Percentiles rank a stretch among this genome's conserved stretches.
These are phyloP conservation scores for Vigna mungo DNA, from an alignment of 306 rosid genomes.

Conservation along the genomic window DNA sequence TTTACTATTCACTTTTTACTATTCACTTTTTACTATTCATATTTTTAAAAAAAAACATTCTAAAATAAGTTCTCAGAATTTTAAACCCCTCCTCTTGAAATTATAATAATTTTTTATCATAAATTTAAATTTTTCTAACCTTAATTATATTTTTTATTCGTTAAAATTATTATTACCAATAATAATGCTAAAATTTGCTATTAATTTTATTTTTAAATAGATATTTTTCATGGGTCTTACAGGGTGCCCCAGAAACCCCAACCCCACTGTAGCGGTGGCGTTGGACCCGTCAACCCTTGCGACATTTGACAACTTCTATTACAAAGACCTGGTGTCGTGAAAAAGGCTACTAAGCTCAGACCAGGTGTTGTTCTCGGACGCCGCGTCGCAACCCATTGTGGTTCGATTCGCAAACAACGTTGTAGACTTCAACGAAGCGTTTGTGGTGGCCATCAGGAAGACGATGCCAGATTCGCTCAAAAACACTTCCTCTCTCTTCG, in stretches of 20 bases:
- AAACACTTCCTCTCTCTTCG: constrained; percentile 35
- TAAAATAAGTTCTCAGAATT: too few relatives aligned
- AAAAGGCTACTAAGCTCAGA: constrained; percentile 67
- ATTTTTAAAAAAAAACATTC: too few relatives aligned
- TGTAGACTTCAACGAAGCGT: constrained; percentile 57
- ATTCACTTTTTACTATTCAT: too few relatives aligned
- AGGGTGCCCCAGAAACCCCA: constrained; percentile 55
- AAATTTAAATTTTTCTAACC: too few relatives aligned
- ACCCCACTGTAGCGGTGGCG: constrained; percentile 42
- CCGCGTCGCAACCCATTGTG: constrained; percentile 53
- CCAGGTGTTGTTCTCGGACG: constrained; percentile 60
- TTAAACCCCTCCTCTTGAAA: too few relatives aligned
- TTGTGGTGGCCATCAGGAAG: constrained; percentile 68
- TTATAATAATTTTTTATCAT: too few relatives aligned
- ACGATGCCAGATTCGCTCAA: constrained; percentile 44
- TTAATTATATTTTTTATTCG: too few relatives aligned
- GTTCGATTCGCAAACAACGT: constrained; percentile 59
- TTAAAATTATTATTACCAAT: too few relatives aligned
- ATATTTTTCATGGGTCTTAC: too few relatives aligned
- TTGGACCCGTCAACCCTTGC: constrained; percentile 62
- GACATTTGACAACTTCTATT: constrained; percentile 68
- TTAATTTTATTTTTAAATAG: too few relatives aligned
- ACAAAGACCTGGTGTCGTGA: constrained; percentile 54
- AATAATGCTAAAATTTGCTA: too few relatives aligned
- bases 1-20: too few relatives aligned